A percentile compares a stretch with the other conserved stretches of the same genome.
phyloP scores from a whole-genome alignment of 2,329 filamentous ascomycete genomes.

The Aureobasidium sp. region DNA sequence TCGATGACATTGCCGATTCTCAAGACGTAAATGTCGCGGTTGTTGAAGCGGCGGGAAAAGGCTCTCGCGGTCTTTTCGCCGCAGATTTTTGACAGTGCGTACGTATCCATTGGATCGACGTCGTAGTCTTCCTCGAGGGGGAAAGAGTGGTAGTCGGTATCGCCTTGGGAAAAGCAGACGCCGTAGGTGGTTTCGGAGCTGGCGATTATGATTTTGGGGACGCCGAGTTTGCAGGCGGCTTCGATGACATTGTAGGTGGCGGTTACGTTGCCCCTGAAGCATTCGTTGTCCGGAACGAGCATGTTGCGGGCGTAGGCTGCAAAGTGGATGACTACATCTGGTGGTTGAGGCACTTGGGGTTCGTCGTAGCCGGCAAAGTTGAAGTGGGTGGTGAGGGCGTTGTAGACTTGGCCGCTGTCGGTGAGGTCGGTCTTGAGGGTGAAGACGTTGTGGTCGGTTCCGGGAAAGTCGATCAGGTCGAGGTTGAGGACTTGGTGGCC shows the following conservation, averaged over 20 bases:
- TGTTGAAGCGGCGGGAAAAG: slow-evolving; percentile 47
- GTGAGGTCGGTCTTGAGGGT: slow-evolving; percentile 49
- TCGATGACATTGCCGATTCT: slow-evolving; percentile 54
- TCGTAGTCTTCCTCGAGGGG: slow-evolving; percentile 52
- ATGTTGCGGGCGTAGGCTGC: slow-evolving; percentile 51
- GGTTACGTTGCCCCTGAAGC: slow-evolving; percentile 47
- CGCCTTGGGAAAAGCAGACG: slow-evolving; percentile 52
- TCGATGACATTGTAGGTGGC: slow-evolving; percentile 56
- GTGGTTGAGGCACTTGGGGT: slow-evolving; percentile 34
- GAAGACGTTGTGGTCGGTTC: slow-evolving; percentile 31
- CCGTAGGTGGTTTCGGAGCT: slow-evolving; percentile 53
- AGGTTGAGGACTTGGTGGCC: slow-evolving; percentile 48
- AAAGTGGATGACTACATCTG: slow-evolving; percentile 56
- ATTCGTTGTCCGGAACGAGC: slow-evolving; percentile 53
- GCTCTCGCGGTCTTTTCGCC: slow-evolving; percentile 49
- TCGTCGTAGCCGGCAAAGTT: slow-evolving; percentile 41
- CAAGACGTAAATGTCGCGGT: slow-evolving; percentile 50
- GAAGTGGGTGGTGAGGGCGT: slow-evolving; percentile 49
- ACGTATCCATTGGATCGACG: slow-evolving; percentile 52
- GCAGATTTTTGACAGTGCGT: slow-evolving; percentile 52
- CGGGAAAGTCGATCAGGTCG: slow-evolving; percentile 40
- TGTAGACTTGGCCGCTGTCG: slow-evolving; percentile 47
- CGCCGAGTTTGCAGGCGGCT: slow-evolving; percentile 51
- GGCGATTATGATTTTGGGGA: slow-evolving; percentile 54
- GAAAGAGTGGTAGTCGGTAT: slow-evolving; percentile 48